phyloP scores from a whole-genome alignment of 2,329 filamentous ascomycete genomes.

The Pseudogymnoascus sp. region DNA sequence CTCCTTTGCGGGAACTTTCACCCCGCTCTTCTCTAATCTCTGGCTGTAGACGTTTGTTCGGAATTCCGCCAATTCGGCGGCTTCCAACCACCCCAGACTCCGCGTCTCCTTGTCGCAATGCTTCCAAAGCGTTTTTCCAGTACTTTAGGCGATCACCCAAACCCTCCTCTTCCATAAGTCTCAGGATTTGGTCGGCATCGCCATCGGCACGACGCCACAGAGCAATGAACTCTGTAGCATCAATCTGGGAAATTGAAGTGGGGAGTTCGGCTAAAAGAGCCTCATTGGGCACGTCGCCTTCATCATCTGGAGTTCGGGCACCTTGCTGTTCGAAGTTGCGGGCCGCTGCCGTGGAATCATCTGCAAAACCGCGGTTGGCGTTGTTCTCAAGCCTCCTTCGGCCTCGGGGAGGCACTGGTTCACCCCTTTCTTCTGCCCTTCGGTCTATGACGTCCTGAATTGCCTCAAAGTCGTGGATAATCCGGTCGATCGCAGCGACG shows the following conservation, averaged over 20 bases:
- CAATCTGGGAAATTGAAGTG: slow-evolving; percentile 20
- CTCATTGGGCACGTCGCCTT: neutral
- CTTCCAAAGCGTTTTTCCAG: slow-evolving; percentile 49
- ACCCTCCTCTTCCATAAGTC: slow-evolving; percentile 55
- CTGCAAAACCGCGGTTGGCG: neutral
- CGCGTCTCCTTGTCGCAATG: slow-evolving; percentile 13
- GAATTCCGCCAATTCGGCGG: neutral
- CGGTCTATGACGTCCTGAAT: neutral
- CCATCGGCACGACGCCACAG: slow-evolving; percentile 55
- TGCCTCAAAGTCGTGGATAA: slow-evolving; percentile 13
- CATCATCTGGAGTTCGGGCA: neutral
- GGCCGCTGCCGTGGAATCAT: neutral
- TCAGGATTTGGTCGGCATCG: slow-evolving; percentile 50
- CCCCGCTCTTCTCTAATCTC: neutral
- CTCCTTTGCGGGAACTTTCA: neutral
- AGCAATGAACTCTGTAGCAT: slow-evolving; percentile 35
- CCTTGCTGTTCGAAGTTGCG: neutral
- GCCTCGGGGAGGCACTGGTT: slow-evolving; percentile 21
- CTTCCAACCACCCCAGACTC: neutral
- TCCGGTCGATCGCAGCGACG: slow-evolving; percentile 12
- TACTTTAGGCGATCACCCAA: slow-evolving; percentile 51
- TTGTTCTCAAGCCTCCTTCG: slow-evolving; percentile 20
- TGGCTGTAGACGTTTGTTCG: neutral
- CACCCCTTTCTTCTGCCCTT: slow-evolving; percentile 14
- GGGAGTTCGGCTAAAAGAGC: slow-evolving; percentile 21